Evolutionary conservation across 1,139 yeast species (phyloP).

Genomic region (Geotrichum restrictum): DNA sequence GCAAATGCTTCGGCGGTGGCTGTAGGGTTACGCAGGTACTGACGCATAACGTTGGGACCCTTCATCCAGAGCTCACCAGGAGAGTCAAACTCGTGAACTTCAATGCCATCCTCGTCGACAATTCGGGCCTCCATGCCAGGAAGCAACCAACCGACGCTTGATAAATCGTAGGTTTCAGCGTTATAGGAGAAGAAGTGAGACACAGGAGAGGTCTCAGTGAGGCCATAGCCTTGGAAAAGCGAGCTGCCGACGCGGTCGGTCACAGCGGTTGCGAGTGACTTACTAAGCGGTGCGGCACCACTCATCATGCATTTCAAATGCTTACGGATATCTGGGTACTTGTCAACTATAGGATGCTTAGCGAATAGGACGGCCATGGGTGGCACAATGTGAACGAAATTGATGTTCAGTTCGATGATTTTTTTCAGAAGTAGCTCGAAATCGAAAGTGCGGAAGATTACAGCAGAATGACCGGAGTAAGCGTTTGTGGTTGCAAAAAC

Average conservation of each 20-base stretch:
- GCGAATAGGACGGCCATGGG: conserved; percentile 41
- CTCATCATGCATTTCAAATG: conserved; percentile 29
- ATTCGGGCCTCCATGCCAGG: conserved; percentile 47
- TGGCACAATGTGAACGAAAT: conserved; percentile 37
- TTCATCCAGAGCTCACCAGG: conserved; percentile 61
- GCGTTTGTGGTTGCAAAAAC: conserved; percentile 30
- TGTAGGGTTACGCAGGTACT: conserved; percentile 55
- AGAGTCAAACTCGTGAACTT: conserved; percentile 52
- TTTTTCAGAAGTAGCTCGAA: conserved; percentile 33
- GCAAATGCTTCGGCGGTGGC: conserved; percentile 53
- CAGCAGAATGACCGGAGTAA: conserved; percentile 28
- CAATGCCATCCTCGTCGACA: conserved; percentile 45
- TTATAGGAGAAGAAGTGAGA: conserved; percentile 28
- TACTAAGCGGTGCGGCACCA: conserved; percentile 43
- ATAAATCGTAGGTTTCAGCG: conserved; percentile 25
- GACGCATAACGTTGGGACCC: conserved; percentile 65
- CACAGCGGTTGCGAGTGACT: conserved; percentile 31
- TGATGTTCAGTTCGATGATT: conserved; percentile 32
- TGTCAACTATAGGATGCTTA: conserved; percentile 38
- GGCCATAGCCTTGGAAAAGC: conserved; percentile 66
- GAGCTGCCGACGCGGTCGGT: conserved; percentile 25
- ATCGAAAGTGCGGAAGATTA: conserved; percentile 37
- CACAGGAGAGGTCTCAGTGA: conserved; percentile 48
- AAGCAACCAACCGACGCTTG: conserved; percentile 49
- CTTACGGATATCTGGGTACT: conserved; percentile 31